These are phyloP conservation scores for Arthrobotrys iridis DNA, from an alignment of 2,329 filamentous ascomycete genomes.

Conservation along the genomic window DNA sequence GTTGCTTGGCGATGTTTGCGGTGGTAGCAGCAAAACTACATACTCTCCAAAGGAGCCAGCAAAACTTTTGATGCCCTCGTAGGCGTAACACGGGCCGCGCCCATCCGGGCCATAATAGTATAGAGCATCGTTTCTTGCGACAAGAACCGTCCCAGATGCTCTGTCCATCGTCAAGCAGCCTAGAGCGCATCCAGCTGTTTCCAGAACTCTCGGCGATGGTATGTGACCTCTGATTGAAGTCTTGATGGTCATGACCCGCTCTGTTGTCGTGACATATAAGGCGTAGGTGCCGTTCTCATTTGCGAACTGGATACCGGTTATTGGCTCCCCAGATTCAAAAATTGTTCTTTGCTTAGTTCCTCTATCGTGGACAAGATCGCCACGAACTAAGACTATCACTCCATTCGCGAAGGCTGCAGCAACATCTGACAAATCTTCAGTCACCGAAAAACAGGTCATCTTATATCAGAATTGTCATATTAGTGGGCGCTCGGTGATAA, in stretches of 20 bases:
- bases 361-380: slow-evolving; percentile 93
- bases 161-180: slow-evolving; percentile 80
- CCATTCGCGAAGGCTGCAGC: slow-evolving; percentile 97
- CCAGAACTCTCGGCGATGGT: slow-evolving; percentile 84
- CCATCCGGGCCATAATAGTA: slow-evolving; percentile 91
- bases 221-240: slow-evolving; percentile 90
- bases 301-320: slow-evolving; percentile 85
- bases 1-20: slow-evolving; percentile 64
- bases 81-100: slow-evolving; percentile 85
- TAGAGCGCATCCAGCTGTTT: slow-evolving; percentile 89
- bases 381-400: slow-evolving; percentile 88
- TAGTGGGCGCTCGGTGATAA: neutral
- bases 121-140: slow-evolving; percentile 94
- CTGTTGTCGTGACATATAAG: slow-evolving; percentile 91
- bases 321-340: slow-evolving; percentile 94
- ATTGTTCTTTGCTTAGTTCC: slow-evolving; percentile 94
- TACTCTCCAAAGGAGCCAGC: slow-evolving; percentile 85
- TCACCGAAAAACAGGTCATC: slow-evolving; percentile 81
- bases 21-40: slow-evolving; percentile 84
- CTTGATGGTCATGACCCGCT: slow-evolving; percentile 82
- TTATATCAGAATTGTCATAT: slow-evolving; percentile 22
- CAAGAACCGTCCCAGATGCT: slow-evolving; percentile 76
- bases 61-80: slow-evolving; percentile 87
- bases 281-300: slow-evolving; percentile 69
- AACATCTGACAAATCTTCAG: slow-evolving; percentile 89